A percentile compares a stretch with the other conserved stretches of the same genome.
Evolutionary conservation across 768 basidiomycete species (phyloP).

Genomic region (Neoboletus magnificus): DNA sequence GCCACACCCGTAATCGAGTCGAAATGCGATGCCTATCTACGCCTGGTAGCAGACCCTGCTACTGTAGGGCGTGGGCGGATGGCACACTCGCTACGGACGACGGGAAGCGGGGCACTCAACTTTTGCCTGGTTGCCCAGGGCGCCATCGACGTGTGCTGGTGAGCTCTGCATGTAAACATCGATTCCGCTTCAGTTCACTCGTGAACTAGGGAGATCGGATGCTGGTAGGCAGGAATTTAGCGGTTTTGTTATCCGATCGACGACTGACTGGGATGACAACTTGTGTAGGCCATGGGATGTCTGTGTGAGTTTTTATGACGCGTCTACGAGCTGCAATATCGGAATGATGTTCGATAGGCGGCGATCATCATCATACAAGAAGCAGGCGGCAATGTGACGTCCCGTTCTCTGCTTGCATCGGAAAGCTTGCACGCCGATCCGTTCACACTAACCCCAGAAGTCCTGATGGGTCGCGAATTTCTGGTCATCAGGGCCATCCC

Average conservation of each 20-base stretch:
- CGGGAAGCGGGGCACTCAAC: slow-evolving; percentile 84
- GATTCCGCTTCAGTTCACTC: neutral
- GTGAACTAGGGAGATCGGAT: slow-evolving; percentile 70
- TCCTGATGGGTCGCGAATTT: slow-evolving; percentile 76
- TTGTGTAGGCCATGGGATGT: slow-evolving; percentile 74
- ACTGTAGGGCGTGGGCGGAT: slow-evolving; percentile 63
- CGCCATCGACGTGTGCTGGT: slow-evolving; percentile 85
- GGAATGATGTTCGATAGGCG: slow-evolving; percentile 40
- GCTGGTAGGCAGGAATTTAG: slow-evolving; percentile 40
- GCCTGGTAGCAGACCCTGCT: slow-evolving; percentile 67
- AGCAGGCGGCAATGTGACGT: slow-evolving; percentile 77
- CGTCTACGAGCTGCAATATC: neutral
- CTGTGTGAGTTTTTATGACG: slow-evolving; percentile 43
- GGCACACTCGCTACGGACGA: slow-evolving; percentile 77
- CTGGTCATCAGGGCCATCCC: slow-evolving; percentile 68
- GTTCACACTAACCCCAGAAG: slow-evolving; percentile 62
- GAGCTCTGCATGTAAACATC: slow-evolving; percentile 14
- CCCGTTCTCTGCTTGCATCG: slow-evolving; percentile 44
- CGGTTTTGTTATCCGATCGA: neutral
- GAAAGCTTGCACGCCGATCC: slow-evolving; percentile 34
- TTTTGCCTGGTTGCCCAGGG: slow-evolving; percentile 87
- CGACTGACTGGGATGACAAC: neutral
- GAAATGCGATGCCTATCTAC: slow-evolving; percentile 67
- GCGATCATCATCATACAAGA: slow-evolving; percentile 88
- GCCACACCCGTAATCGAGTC: slow-evolving; percentile 47